A percentile compares a stretch with the other conserved stretches of the same genome.
phyloP scores from a whole-genome alignment of 208 protist genomes.

The Leptomonas seymouri region DNA sequence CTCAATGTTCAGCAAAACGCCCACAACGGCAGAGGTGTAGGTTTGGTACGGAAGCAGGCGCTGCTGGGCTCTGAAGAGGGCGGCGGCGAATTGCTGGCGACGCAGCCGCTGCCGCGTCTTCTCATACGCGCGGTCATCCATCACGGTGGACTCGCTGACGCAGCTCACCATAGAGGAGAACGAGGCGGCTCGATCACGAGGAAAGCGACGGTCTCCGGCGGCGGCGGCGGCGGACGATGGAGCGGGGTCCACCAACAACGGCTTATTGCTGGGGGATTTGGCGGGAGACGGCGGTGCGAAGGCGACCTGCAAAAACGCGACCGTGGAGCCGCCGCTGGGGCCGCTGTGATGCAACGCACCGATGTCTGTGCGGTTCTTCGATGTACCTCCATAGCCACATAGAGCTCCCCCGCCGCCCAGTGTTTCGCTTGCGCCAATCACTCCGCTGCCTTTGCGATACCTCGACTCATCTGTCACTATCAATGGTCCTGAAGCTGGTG shows the following conservation, averaged over 20 bases:
- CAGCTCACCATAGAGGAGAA: neutral
- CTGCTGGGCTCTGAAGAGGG: slow-evolving; percentile 24
- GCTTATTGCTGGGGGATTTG: neutral
- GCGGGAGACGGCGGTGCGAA: neutral
- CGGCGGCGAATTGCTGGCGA: slow-evolving; percentile 12
- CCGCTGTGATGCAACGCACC: too few species aligned
- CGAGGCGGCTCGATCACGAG: neutral
- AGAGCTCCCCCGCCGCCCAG: too few species aligned
- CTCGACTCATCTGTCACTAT: neutral
- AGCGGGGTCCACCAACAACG: neutral
- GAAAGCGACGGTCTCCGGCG: neutral
- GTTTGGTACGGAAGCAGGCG: slow-evolving; percentile 47
- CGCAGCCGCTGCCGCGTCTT: slow-evolving; percentile 4
- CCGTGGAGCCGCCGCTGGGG: neutral
- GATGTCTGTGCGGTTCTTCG: too few species aligned
- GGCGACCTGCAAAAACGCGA: neutral
- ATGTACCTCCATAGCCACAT: too few species aligned
- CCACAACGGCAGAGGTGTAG: slow-evolving; percentile 50
- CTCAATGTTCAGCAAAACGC: slow-evolving; percentile 36
- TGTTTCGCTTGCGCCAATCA: neutral
- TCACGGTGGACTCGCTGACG: slow-evolving; percentile 1
- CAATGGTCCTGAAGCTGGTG: neutral
- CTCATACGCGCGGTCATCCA: slow-evolving; percentile 5
- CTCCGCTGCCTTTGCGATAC: neutral
- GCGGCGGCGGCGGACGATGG: neutral